Evolutionary conservation across 495 filamentous ascomycete genomes (phyloP).

Genomic region (Aspergillus incahuasiensis): DNA sequence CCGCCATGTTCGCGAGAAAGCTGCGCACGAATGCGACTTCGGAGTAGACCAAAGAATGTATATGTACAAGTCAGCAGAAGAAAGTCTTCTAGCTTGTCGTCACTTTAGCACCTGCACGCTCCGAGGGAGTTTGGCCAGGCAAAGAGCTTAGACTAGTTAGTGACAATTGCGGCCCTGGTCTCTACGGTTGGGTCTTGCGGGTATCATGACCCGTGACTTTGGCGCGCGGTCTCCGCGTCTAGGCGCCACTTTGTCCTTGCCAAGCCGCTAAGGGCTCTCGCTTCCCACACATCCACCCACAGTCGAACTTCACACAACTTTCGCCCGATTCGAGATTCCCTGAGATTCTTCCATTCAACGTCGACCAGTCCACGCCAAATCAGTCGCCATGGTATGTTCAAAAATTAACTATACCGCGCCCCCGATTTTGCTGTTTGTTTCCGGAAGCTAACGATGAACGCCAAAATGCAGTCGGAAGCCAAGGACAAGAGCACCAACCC

Average conservation of each 20-base stretch:
- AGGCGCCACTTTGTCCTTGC: constrained; percentile 21
- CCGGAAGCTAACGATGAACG: constrained; percentile 20
- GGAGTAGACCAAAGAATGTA: constrained; percentile 50
- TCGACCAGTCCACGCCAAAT: constrained; percentile 44
- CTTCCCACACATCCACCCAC: constrained; percentile 41
- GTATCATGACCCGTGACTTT: constrained; percentile 6
- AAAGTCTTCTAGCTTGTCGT: constrained; percentile 21
- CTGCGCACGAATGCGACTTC: constrained; percentile 69
- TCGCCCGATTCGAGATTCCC: constrained; percentile 23
- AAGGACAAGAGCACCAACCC: constrained; percentile 87
- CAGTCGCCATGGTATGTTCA: constrained; percentile 48
- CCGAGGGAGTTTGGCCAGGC: constrained; percentile 14
- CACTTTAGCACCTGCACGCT: constrained; percentile 19
- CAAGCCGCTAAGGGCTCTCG: constrained; percentile 41
- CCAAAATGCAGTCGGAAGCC: constrained; percentile 48
- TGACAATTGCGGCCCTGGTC: not conserved
- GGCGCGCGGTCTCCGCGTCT: constrained; percentile 24
- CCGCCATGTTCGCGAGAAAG: constrained; percentile 60
- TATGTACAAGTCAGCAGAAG: constrained; percentile 20
- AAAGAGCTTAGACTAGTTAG: constrained; percentile 8
- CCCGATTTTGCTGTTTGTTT: constrained; percentile 1
- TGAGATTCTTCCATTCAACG: constrained; percentile 31
- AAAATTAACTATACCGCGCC: not conserved
- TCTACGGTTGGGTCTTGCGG: not conserved
- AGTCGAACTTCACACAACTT: constrained; percentile 37